Conservation (phyloP, 768 basidiomycete genomes). For the Leccinum disarticulatum region DNA sequence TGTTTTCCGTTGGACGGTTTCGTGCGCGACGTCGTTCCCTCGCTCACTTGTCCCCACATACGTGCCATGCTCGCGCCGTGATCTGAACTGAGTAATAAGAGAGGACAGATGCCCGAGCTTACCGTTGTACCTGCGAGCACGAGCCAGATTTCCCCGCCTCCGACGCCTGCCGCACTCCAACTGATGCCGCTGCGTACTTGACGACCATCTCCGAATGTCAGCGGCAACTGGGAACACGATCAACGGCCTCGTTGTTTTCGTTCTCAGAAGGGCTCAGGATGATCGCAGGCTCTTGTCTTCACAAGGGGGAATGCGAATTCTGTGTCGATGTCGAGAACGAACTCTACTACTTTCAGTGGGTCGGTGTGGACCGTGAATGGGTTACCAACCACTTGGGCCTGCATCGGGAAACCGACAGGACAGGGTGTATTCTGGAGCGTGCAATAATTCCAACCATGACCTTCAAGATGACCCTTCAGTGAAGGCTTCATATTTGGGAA, state of each 20-base stretch:
- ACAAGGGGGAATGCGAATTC: background rate
- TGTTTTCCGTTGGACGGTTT: background rate
- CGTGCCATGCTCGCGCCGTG: background rate
- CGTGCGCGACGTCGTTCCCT: background rate
- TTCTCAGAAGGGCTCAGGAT: constrained; percentile 7
- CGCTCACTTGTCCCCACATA: background rate
- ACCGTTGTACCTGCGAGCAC: constrained; percentile 44
- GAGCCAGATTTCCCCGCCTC: constrained; percentile 42
- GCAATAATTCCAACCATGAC: too few relatives aligned
- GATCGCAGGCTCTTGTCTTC: background rate
- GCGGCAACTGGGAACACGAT: background rate
- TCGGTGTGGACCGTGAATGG: constrained; percentile 10
- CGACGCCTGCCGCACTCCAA: too few relatives aligned
- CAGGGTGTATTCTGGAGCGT: too few relatives aligned
- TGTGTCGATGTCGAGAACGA: background rate
- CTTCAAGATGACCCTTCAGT: too few relatives aligned
- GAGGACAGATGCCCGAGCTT: constrained; percentile 66
- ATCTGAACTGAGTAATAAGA: constrained; percentile 49
- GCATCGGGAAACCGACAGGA: too few relatives aligned
- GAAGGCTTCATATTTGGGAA: too few relatives aligned
- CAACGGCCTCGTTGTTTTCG: constrained; percentile 7
- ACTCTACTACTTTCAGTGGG: background rate
- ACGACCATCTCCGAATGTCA: constrained; percentile 22
- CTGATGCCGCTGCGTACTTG: constrained; percentile 54
- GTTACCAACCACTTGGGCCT: too few relatives aligned